Percentiles rank a stretch among this genome's conserved stretches.
Evolutionary conservation across 2,329 filamentous ascomycete species (phyloP).

Genomic region (Cytospora schulzeri): DNA sequence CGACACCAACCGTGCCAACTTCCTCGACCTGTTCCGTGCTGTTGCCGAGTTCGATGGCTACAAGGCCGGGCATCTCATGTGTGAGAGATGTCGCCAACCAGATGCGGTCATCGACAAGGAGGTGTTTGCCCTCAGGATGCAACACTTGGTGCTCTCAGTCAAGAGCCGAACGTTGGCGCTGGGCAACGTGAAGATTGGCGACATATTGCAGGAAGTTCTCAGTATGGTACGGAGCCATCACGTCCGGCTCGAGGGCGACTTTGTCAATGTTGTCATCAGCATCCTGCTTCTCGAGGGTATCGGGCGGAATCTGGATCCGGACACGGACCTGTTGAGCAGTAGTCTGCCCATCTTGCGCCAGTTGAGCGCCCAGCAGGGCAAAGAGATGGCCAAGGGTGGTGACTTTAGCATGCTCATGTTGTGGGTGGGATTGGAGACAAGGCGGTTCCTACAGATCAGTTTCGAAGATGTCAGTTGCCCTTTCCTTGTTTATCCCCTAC

Average conservation of each 20-base stretch:
- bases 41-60: conserved; percentile 97
- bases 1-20: conserved; percentile 81
- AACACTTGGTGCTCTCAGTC: conserved; percentile 88
- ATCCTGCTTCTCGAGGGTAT: conserved; percentile 94
- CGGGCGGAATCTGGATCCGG: conserved; percentile 80
- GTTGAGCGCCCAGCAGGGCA: conserved; percentile 76
- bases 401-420: conserved; percentile 86
- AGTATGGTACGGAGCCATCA: conserved; percentile 91
- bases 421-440: conserved; percentile 87
- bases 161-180: conserved; percentile 90
- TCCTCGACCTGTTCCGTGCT: conserved; percentile 92
- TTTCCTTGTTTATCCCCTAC: not conserved
- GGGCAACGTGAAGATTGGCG: conserved; percentile 93
- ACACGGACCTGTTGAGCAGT: conserved; percentile 82
- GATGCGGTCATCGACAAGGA: conserved; percentile 87
- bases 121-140: conserved; percentile 93
- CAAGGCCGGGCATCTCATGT: conserved; percentile 93
- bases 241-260: conserved; percentile 93
- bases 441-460: conserved; percentile 86
- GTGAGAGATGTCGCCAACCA: conserved; percentile 89
- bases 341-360: conserved; percentile 89
- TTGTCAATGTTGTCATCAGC: conserved; percentile 96
- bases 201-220: conserved; percentile 88
- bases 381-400: conserved; percentile 68
- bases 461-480: conserved; percentile 73